Percentiles rank a stretch among this genome's conserved stretches.
phyloP scores from a whole-genome alignment of 306 rosid species.

The Trichosanthes cucumerina region DNA sequence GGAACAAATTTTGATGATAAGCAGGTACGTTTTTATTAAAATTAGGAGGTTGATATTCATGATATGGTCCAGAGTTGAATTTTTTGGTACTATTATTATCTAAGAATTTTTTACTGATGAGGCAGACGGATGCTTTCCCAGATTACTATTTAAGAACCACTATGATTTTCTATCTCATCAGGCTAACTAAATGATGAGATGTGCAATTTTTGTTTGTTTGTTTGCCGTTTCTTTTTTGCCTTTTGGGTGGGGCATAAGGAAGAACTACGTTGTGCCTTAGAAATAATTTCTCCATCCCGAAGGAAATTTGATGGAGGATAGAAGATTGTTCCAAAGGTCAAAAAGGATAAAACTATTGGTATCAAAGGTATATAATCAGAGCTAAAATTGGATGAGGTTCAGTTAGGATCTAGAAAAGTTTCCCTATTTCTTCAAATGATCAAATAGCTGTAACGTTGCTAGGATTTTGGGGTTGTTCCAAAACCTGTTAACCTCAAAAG shows the following conservation, averaged over 20 bases:
- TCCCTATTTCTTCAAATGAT: background rate
- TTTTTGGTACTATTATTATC: too few relatives aligned
- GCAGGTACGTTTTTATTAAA: slow-evolving; percentile 36
- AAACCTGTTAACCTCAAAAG: background rate
- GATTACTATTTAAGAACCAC: background rate
- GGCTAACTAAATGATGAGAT: too few relatives aligned
- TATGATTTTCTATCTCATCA: too few relatives aligned
- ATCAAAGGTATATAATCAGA: background rate
- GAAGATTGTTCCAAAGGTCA: background rate
- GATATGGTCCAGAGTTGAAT: background rate
- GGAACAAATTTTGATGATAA: slow-evolving; percentile 45
- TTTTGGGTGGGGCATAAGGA: too few relatives aligned
- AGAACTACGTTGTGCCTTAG: too few relatives aligned
- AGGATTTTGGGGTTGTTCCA: background rate
- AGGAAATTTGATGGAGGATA: background rate
- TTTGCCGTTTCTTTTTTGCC: too few relatives aligned
- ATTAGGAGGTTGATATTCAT: background rate
- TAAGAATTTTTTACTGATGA: background rate
- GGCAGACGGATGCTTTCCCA: background rate
- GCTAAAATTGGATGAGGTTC: background rate
- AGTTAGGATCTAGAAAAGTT: background rate
- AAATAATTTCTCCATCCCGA: too few relatives aligned
- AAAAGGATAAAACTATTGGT: background rate
- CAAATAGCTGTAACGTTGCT: background rate
- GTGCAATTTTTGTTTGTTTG: too few relatives aligned